Conservation (phyloP, 495 filamentous ascomycete genomes). For the Aspergillus haitiensis region DNA sequence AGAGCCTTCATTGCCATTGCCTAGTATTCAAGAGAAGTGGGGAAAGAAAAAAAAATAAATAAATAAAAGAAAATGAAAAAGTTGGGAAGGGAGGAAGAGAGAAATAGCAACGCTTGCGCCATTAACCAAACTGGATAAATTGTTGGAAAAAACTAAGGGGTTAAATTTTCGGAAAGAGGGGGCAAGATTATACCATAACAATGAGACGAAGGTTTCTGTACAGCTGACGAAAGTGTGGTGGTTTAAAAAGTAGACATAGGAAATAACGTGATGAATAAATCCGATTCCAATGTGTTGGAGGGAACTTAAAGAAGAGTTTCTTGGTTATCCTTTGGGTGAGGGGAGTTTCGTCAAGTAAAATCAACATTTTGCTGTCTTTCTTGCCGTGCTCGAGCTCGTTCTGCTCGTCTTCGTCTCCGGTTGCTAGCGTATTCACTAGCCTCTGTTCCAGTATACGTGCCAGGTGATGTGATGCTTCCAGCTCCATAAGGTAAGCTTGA, state of each 20-base stretch:
- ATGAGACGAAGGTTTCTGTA: conserved; percentile 8
- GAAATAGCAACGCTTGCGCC: not conserved
- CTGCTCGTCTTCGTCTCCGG: conserved; percentile 51
- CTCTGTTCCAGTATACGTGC: conserved; percentile 52
- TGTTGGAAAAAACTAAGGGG: no score
- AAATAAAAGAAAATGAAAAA: not conserved
- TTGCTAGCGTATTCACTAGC: conserved; percentile 56
- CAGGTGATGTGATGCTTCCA: conserved; percentile 49
- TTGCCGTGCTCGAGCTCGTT: conserved; percentile 50
- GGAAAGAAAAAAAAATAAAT: not conserved
- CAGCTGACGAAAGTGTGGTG: not conserved
- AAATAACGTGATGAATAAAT: no score
- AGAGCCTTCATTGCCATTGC: no score
- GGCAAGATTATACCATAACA: not conserved
- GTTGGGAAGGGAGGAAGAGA: not conserved
- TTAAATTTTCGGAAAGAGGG: no score
- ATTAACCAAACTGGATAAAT: not conserved
- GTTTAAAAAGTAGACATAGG: not conserved
- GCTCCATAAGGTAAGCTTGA: conserved; percentile 42
- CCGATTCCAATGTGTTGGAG: no score
- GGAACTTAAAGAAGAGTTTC: not conserved
- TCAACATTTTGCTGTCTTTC: conserved; percentile 51
- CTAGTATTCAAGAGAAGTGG: no score
- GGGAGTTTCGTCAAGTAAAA: conserved; percentile 41
- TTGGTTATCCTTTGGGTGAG: not conserved